These are phyloP conservation scores for Cystobasidium slooffiae DNA, from an alignment of 1,284 basidiomycete species.

Conservation along the genomic window DNA sequence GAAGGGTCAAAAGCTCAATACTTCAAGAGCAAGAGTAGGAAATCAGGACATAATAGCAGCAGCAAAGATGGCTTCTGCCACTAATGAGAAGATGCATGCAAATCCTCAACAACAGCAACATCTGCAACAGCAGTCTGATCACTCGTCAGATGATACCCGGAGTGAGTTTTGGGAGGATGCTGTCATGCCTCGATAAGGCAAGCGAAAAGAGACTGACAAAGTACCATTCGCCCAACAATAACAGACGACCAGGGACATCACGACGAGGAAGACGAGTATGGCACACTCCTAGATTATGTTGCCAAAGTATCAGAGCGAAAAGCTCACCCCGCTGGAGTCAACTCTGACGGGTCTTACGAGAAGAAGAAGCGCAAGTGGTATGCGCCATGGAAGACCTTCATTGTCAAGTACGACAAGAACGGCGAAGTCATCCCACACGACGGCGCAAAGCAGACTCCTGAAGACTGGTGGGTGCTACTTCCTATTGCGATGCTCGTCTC, in stretches of 20 bases:
- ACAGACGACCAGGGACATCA: slow-evolving; percentile 20
- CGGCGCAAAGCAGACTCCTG: slow-evolving; percentile 31
- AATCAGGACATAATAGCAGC: background rate
- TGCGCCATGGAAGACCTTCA: slow-evolving; percentile 59
- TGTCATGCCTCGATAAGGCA: background rate
- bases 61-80: slow-evolving; percentile 11
- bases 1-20: background rate
- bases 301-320: slow-evolving; percentile 52
- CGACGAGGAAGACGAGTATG: slow-evolving; percentile 57
- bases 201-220: slow-evolving; percentile 2
- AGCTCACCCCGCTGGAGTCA: slow-evolving; percentile 52
- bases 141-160: slow-evolving; percentile 37
- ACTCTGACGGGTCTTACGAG: slow-evolving; percentile 54
- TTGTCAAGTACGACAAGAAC: slow-evolving; percentile 51
- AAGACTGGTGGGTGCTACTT: slow-evolving; percentile 32
- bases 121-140: slow-evolving; percentile 17
- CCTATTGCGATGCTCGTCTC: background rate
- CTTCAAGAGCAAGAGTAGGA: background rate
- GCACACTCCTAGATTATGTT: slow-evolving; percentile 56
- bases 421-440: slow-evolving; percentile 53
- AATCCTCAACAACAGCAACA: background rate
- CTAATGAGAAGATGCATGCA: slow-evolving; percentile 23
- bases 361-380: slow-evolving; percentile 56
- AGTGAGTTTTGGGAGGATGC: slow-evolving; percentile 12
- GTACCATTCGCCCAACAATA: background rate